Base-by-base conservation (phyloP, 257 asterid genomes). In the Lycium barbarum region DNA sequence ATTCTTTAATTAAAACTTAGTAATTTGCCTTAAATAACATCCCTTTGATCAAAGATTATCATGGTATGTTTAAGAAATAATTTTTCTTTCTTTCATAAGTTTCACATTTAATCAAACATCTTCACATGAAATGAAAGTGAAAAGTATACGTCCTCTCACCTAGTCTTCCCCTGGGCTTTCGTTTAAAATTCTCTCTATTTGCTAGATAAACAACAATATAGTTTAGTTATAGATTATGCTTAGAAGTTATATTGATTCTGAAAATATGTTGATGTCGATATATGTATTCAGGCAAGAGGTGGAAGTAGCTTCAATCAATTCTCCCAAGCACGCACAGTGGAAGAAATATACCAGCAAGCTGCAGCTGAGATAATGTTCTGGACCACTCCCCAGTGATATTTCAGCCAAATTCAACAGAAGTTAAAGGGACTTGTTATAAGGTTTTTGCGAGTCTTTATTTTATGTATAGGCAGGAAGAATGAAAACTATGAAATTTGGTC, bases 341-440 rank as follows among this genome's bases (percentile, higher is more conserved):
- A 94, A 67, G 95, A 94, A 61, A 81, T 90, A 58, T 93, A 87
- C 93, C 93, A 92, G 86, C 90, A 85, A 79, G 98, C 92, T 40
- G 92, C 95, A 36, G 91, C 89, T 26, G 97, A 96, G 84, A 91
- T 96, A 57, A 87, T 90, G 90, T 12, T 78, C 40, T 83, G 93
- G 93, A 83, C 90, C 81, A 86, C 88, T 84, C 57, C 91, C 86
- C 87, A 84, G 63, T 80, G 54, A 83, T 54, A 13, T 12, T 54
- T 54, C 58, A 5, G 22, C 9, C 9, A 58, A 58, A 54, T 12
- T 11, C 57, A 55, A 55, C n/a, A 4, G 6, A 40, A 40, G 45
- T 40, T 40, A 40, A 40, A 40, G 4, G 3, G 45, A 40, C 45
- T 40, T 40, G 45, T 3, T 40, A 40, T 40, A 40, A 40, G 6